Base-by-base conservation (phyloP, 176 grass and related monocot species). In the Ananas comosus region DNA sequence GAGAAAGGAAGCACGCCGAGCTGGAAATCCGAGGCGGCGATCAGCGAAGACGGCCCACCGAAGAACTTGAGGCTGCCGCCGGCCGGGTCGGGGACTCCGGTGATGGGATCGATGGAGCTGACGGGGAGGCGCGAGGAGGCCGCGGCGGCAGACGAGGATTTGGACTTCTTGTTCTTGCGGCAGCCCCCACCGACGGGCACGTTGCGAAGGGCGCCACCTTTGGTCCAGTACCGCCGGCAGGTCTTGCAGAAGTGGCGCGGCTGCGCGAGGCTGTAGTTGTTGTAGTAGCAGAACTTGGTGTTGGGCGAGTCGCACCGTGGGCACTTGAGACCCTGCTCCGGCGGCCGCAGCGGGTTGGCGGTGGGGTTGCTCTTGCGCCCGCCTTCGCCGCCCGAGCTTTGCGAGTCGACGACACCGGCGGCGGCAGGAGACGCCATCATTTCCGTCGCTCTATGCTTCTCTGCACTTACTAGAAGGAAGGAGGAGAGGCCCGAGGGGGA, bases 261-360 rank as follows among this genome's bases (percentile, higher is more conserved):
- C 80, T 99, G 94, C 49, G 85, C 82, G 8, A 99, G 84, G 82
- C 82, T 86, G 84, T 99, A 99, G 80, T 99, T 99, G 78, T 99
- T 99, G 74, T 99, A 99, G 84, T 99, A 99, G 84, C 94, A 99
- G 76, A 99, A 99, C 53, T 99, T 99, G 77, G 94, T 99, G 78
- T 99, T 93, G 52, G 85, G 85, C 6, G 94, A 99, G 85, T 93
- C 85, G 72, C 94, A 99, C 49, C 94, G 89, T 3, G 90, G 94
- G 90, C 94, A 99, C 68, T 88, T 67, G 12, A 87, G 70, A 9
- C 71, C 83, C 64, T 85, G 83, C 64, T 92, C 93, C 0, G 76
- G 72, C 42, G 81, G 77, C n/a, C 71, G 85, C 50, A 78, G 72
- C 3, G 68, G 80, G 0, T 19, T 70, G 23, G 67, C 59, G 47